A percentile compares a stretch with the other conserved stretches of the same genome.
These are phyloP conservation scores for Lentinula guzmanii DNA, from an alignment of 768 basidiomycete genomes.

Conservation along the genomic window DNA sequence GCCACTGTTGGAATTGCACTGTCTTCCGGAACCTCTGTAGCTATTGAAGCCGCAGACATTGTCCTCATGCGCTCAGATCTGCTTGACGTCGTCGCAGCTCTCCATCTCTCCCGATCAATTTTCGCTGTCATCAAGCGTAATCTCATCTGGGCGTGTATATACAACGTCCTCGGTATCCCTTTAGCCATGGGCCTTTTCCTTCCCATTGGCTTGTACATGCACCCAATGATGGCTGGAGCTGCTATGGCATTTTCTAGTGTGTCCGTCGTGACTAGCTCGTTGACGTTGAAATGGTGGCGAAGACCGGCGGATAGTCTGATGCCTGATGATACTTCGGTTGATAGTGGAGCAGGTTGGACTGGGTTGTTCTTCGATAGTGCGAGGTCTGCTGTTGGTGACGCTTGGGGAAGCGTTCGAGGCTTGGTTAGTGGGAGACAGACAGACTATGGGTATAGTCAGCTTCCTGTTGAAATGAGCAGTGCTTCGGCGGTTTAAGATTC, in stretches of 20 bases:
- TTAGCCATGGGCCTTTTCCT: constrained; percentile 97
- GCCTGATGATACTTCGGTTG: constrained; percentile 45
- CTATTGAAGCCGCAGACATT: constrained; percentile 96
- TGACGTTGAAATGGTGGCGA: constrained; percentile 82
- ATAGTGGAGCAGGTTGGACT: constrained; percentile 34
- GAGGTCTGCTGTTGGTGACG: constrained; percentile 32
- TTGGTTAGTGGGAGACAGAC: constrained; percentile 33
- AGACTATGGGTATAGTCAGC: constrained; percentile 55
- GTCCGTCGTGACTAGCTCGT: constrained; percentile 86
- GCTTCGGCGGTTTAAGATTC: constrained; percentile 3
- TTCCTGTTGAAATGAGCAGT: constrained; percentile 63
- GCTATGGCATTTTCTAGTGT: constrained; percentile 99
- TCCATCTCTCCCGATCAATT: constrained; percentile 84
- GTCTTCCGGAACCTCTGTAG: constrained; percentile 93
- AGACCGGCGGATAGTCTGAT: constrained; percentile 66
- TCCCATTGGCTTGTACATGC: constrained; percentile 87
- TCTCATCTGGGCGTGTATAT: constrained; percentile 93
- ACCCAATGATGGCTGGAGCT: constrained; percentile 97
- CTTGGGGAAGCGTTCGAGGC: constrained; percentile 33
- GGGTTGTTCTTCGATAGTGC: constrained; percentile 45
- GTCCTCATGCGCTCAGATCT: constrained; percentile 97
- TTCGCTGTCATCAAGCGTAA: constrained; percentile 90
- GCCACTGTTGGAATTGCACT: constrained; percentile 96
- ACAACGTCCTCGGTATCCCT: constrained; percentile 91
- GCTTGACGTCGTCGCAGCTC: constrained; percentile 94